phyloP scores from a whole-genome alignment of 139 green algal species.

The Chlorella ohadii region DNA sequence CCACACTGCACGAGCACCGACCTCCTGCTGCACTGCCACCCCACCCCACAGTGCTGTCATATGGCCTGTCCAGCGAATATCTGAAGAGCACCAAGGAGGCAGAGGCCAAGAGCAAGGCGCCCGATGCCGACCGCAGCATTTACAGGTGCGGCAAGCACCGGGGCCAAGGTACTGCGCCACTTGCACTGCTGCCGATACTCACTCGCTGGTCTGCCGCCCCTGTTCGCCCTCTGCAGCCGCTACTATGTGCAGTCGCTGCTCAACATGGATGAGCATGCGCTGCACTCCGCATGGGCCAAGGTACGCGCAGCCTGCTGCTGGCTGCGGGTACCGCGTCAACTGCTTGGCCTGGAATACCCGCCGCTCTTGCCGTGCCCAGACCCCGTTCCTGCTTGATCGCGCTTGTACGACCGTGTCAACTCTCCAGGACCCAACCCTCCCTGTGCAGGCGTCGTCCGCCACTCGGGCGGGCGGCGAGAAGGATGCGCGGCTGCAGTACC shows the following conservation, averaged over 20 bases:
- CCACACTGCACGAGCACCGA: no score
- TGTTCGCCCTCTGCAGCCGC: neutral
- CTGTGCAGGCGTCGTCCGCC: conserved; percentile 54
- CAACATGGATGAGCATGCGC: conserved; percentile 71
- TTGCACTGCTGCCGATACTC: neutral
- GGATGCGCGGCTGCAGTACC: conserved; percentile 82
- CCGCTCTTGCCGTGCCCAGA: no score
- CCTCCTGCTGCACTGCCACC: no score
- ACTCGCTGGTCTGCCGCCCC: neutral
- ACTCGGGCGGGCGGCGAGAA: conserved; percentile 58
- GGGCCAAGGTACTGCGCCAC: neutral
- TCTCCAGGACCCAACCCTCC: no score
- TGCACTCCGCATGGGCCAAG: conserved; percentile 80
- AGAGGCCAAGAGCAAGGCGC: conserved; percentile 22
- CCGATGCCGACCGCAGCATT: conserved; percentile 47
- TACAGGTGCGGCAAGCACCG: conserved; percentile 32
- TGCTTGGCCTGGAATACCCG: no score
- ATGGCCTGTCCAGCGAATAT: conserved; percentile 64
- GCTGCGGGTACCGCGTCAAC: no score
- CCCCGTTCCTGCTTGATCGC: no score
- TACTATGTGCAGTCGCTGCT: conserved; percentile 89
- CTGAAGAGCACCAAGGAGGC: conserved; percentile 28
- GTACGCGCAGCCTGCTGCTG: conserved; percentile 25
- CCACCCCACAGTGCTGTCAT: conserved; percentile 58
- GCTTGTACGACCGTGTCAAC: no score